Conservation (phyloP, 106 monocot genomes). For the Dendrobium catenatum region DNA sequence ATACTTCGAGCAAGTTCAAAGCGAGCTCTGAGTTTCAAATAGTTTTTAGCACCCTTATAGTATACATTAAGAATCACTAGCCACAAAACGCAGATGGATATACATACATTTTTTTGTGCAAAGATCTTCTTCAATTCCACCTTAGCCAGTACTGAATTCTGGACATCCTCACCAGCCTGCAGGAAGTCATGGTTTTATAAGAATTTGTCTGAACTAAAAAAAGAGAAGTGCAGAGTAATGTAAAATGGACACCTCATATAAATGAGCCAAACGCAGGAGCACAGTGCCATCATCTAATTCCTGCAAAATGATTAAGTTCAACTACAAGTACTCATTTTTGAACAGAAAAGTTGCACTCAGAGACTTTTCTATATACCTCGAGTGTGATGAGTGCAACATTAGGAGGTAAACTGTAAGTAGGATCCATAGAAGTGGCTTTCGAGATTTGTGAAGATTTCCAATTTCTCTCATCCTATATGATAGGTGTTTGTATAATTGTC, state of each 20-base stretch:
- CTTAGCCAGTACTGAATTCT: constrained; percentile 49
- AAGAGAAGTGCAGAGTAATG: not conserved
- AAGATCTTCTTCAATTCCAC: constrained; percentile 70
- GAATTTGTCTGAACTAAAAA: not conserved
- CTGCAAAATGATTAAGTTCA: constrained; percentile 21
- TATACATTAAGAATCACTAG: not conserved
- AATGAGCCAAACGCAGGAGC: constrained; percentile 70
- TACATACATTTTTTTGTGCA: constrained; percentile 33
- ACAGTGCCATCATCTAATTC: constrained; percentile 59
- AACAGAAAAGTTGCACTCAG: not conserved
- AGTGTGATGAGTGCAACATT: constrained; percentile 81
- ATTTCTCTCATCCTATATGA: constrained; percentile 38
- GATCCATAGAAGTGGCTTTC: constrained; percentile 36
- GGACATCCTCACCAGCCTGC: constrained; percentile 62
- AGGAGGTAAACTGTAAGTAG: constrained; percentile 56
- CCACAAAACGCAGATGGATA: not conserved
- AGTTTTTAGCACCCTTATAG: not conserved
- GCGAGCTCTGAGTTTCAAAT: too few relatives aligned
- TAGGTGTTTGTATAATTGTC: not conserved
- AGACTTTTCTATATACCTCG: constrained; percentile 40
- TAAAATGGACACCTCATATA: constrained; percentile 54
- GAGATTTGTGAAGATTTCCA: constrained; percentile 49
- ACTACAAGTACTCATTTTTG: not conserved
- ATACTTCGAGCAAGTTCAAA: too few relatives aligned
- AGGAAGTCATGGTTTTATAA: not conserved